Evolutionary conservation across 73 alveolate genomes (phyloP).

Genomic region (Uronychia binucleata): DNA sequence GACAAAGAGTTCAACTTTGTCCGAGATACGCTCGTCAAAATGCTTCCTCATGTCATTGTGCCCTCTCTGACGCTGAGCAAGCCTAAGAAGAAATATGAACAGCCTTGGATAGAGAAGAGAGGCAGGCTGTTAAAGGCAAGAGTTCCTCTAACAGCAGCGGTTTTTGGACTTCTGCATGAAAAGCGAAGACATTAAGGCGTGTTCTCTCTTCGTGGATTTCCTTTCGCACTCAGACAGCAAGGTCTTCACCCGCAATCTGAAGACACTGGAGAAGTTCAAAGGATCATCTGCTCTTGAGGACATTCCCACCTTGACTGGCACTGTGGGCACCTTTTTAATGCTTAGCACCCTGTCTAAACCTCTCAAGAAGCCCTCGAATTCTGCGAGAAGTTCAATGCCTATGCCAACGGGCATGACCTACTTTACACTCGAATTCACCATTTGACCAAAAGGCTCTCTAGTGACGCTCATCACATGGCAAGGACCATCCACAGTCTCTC

Average conservation of each 20-base stretch:
- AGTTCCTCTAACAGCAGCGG: not conserved
- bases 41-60: conserved; percentile 3
- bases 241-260: not conserved
- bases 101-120: not conserved
- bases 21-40: not conserved
- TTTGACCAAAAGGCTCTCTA: not conserved
- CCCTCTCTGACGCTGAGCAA: not conserved
- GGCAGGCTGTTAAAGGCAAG: not conserved
- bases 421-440: not conserved
- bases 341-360: not conserved
- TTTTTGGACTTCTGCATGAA: not conserved
- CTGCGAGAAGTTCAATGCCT: conserved; percentile 1
- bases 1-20: conserved; percentile 7
- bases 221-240: not conserved
- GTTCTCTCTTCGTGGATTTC: conserved; percentile 13
- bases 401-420: not conserved
- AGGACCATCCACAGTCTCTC: not conserved
- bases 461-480: not conserved
- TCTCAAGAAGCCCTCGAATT: not conserved
- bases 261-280: not conserved
- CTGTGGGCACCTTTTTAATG: not conserved
- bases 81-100: not conserved
- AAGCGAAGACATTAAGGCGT: conserved; percentile 2
- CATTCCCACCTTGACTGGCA: not conserved
- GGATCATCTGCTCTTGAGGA: not conserved